Base-by-base conservation (phyloP, 2,329 filamentous ascomycete genomes). In the Pseudogymnoascus verrucosus region DNA sequence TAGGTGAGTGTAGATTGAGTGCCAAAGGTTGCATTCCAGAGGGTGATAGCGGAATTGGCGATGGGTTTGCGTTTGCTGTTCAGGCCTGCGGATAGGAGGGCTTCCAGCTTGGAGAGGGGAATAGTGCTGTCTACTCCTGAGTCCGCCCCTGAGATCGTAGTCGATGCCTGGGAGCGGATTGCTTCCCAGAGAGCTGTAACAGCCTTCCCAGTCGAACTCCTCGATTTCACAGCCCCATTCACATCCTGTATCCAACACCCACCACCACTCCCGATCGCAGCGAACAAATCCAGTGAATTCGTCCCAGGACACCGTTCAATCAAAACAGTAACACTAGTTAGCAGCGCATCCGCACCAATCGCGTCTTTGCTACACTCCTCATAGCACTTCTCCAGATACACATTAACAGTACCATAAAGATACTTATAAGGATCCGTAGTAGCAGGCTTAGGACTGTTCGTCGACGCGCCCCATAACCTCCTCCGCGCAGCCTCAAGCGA, bases 11-110 rank as follows among this genome's bases (percentile, higher is more conserved):
- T 37, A 3, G 84, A 78, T 40, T 83, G 80, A 14, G 82, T 76
- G 19, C 86, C 86, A 70, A 91, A 91, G 0, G 87, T 82, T 0
- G 75, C 72, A 68, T 92, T 93, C 91, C 91, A 97, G 66, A 83
- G 79, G 14, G 75, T 71, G 26, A 87, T 78, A 1, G 84, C 76
- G 70, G 71, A 79, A 73, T 75, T 85, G 66, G 77, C 89, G 69
- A 78, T 82, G 65, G 73, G 77, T 70, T 81, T 67, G 63, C 72
- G 89, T 73, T 77, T 87, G 77, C 78, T 87, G 67, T 74, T 81
- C 74, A 82, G 88, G 1, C 80, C 83, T 10, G 82, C 79, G 44
- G 78, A 81, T 14, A 88, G 71, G 4, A 88, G 71, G 2, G 75
- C 73, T 67, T 88, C 83, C 2, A 91, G 74, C 1, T 78, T 73